A percentile compares a stretch with the other conserved stretches of the same genome.
These are phyloP conservation scores for Mycena vulgaris DNA, from an alignment of 768 basidiomycete species.

Conservation along the genomic window DNA sequence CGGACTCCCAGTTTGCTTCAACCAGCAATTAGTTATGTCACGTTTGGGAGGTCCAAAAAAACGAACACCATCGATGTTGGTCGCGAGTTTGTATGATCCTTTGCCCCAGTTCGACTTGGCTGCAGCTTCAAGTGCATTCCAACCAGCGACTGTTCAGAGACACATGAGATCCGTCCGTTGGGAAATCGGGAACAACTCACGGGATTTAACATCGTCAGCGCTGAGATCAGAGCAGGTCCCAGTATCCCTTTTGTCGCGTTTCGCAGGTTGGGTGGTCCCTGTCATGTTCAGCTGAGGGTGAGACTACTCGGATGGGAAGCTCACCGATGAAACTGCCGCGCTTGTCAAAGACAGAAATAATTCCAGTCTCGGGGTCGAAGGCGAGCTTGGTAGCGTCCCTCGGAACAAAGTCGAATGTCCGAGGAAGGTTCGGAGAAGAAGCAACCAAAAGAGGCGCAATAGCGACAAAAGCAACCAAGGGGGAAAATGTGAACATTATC, in stretches of 20 bases:
- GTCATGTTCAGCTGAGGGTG: no score
- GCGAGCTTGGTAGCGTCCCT: no score
- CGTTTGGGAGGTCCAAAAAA: neutral
- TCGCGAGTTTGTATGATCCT: constrained; percentile 3
- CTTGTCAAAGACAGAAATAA: no score
- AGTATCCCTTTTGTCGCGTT: neutral
- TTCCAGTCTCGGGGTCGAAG: no score
- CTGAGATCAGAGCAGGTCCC: constrained; percentile 2
- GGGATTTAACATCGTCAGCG: neutral
- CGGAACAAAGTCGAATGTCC: no score
- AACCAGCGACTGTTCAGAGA: neutral
- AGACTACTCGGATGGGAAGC: no score
- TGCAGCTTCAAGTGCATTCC: neutral
- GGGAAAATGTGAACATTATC: no score
- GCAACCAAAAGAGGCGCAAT: no score
- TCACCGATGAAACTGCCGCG: no score
- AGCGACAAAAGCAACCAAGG: no score
- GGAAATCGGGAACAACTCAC: neutral
- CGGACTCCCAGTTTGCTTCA: neutral
- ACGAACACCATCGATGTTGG: constrained; percentile 7
- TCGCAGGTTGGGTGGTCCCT: neutral
- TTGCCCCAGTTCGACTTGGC: constrained; percentile 6
- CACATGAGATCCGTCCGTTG: neutral
- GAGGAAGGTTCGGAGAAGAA: no score
- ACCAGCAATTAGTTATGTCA: neutral